Evolutionary conservation across 495 filamentous ascomycete genomes (phyloP).

Genomic region (Parachaetomium inaequale): DNA sequence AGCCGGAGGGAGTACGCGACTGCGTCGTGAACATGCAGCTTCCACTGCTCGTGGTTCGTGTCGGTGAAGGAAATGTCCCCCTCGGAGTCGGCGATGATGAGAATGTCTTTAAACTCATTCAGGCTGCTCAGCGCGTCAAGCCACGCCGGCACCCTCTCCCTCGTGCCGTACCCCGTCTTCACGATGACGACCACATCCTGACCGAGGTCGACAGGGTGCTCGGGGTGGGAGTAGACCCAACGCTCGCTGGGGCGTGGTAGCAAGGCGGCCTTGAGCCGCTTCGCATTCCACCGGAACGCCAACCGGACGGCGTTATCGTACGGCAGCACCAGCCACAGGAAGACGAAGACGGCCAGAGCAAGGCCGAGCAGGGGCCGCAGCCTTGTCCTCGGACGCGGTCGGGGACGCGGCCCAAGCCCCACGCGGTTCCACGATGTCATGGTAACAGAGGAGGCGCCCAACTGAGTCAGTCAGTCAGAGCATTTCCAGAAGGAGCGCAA

Average conservation of each 20-base stretch:
- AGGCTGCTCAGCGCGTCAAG: slow-evolving; percentile 36
- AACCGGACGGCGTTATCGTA: slow-evolving; percentile 26
- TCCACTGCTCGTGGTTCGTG: slow-evolving; percentile 24
- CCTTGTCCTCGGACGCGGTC: background rate
- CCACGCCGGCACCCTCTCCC: slow-evolving; percentile 33
- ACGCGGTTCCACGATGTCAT: slow-evolving; percentile 9
- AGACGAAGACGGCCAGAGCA: slow-evolving; percentile 6
- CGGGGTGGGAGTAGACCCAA: slow-evolving; percentile 23
- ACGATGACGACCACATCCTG: slow-evolving; percentile 42
- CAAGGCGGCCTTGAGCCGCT: slow-evolving; percentile 2
- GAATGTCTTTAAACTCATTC: slow-evolving; percentile 29
- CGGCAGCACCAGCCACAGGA: slow-evolving; percentile 23
- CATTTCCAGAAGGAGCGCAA: background rate
- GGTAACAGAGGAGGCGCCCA: background rate
- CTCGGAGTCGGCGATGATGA: slow-evolving; percentile 43
- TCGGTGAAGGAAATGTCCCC: slow-evolving; percentile 15
- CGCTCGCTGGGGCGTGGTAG: slow-evolving; percentile 12
- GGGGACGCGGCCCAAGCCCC: slow-evolving; percentile 1
- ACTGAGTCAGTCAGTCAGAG: background rate
- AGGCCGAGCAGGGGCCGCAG: background rate
- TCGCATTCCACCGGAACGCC: slow-evolving; percentile 22
- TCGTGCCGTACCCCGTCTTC: slow-evolving; percentile 48
- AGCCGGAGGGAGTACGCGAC: slow-evolving; percentile 33
- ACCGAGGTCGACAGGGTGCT: slow-evolving; percentile 28
- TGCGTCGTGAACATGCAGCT: slow-evolving; percentile 35